Evolutionary conservation across 257 asterid species (phyloP).

Genomic region (Sherardia arvensis): DNA sequence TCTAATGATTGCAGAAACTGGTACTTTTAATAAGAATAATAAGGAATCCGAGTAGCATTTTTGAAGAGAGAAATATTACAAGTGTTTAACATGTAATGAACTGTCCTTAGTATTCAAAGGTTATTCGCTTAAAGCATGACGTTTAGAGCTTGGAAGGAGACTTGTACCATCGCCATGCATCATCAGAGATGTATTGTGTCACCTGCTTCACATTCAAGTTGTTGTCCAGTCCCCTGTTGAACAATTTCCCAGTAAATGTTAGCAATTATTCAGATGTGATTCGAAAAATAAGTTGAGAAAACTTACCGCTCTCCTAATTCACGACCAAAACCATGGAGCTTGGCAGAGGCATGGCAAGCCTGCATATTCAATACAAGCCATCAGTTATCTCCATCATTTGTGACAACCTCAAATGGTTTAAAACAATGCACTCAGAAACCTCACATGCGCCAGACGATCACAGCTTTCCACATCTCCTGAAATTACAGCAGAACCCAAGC

Average conservation of each 20-base stretch:
- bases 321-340: conserved; percentile 97
- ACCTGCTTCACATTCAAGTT: conserved; percentile 85
- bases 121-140: background rate
- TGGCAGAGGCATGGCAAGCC: conserved; percentile 93
- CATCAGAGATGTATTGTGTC: conserved; percentile 51
- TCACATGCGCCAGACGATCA: conserved; percentile 67
- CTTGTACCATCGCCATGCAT: conserved; percentile 79
- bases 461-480: conserved; percentile 76
- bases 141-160: conserved; percentile 68
- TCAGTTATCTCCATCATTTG: background rate
- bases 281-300: background rate
- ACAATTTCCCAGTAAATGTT: background rate
- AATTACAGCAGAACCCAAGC: conserved; percentile 72
- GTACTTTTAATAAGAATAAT: background rate
- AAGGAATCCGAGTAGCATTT: too few relatives aligned
- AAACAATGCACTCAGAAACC: background rate
- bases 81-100: background rate
- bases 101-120: background rate
- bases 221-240: conserved; percentile 76
- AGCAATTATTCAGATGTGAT: background rate
- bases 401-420: background rate
- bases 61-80: background rate
- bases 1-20: too few relatives aligned
- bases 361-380: conserved; percentile 17
- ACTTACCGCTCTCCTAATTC: conserved; percentile 91